Base-by-base conservation (phyloP, 202 grass and related monocot species). In the Musa balbisiana region DNA sequence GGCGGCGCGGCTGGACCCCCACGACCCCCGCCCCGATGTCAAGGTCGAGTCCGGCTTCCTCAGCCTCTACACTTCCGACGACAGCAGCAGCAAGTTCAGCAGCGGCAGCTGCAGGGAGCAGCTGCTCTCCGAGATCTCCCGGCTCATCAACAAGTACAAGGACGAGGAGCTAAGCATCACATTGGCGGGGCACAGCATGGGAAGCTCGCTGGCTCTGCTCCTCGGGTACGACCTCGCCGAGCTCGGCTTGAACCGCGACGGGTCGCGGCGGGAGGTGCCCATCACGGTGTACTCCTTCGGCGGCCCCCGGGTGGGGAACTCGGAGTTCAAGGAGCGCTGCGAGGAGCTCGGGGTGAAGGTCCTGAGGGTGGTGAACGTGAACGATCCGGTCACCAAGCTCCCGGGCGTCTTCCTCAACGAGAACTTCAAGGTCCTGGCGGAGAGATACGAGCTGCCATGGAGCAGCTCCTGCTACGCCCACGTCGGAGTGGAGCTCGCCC, bases 161-260 rank as follows among this genome's bases (percentile, higher is more conserved):
- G 73, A 62, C 17, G 73, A 75, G 53, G 73, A 60, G 73, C 14
- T 75, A 2, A 75, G 73, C 55, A 27, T 75, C 13, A 75, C 73
- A 5, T 19, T 75, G 73, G 73, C 73, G 14, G 73, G 73, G 10
- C 73, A 75, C 73, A 75, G 73, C 73, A 75, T 75, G 73, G 73
- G 73, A 12, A 75, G 73, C 73, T 53, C 73, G 17, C 22, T 75
- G 55, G 73, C 26, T 5, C 9, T 75, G 16, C 73, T 75, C 2
- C 25, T 59, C 2, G 73, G 54, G 2, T 75, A 75, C 55, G 73
- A 75, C 73, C 54, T 75, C 16, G 53, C 55, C 15, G 73, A 75
- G 55, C 73, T 75, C 19, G 73, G 73, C 2, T 17, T 75, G 55
- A 75, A 75, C 29, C 53, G 73, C 2, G 20, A 69, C 49, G 67